These are phyloP conservation scores for Ambrosia trifida DNA, from an alignment of 129 eudicot species.

Conservation along the genomic window DNA sequence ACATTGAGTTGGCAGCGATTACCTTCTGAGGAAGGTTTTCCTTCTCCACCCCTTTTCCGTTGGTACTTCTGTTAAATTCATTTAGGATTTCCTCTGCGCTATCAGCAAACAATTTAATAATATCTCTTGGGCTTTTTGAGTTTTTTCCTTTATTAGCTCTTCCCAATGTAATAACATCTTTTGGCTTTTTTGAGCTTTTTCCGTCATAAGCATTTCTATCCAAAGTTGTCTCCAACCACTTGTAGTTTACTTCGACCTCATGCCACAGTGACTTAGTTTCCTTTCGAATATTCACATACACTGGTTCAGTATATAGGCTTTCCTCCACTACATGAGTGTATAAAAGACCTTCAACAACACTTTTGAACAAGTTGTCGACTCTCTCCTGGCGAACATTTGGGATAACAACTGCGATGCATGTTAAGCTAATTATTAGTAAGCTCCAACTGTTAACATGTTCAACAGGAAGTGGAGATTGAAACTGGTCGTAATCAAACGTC, in stretches of 20 bases:
- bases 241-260: background rate
- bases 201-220: too few relatives aligned
- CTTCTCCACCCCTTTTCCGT: background rate
- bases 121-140: too few relatives aligned
- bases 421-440: constrained; percentile 16
- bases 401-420: background rate
- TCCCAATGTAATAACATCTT: too few relatives aligned
- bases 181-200: background rate
- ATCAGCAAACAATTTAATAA: background rate
- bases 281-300: background rate
- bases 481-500: background rate
- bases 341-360: background rate
- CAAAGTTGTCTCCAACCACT: background rate
- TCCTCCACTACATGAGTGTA: constrained; percentile 4
- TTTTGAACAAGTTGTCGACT: background rate
- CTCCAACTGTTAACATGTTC: constrained; percentile 11
- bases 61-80: background rate
- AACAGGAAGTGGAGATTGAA: background rate
- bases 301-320: background rate
- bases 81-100: background rate
- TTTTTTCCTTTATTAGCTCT: too few relatives aligned
- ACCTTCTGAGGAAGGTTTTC: background rate
- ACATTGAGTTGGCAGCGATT: background rate
- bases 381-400: background rate
- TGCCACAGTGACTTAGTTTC: background rate